Base-by-base conservation (phyloP, 768 basidiomycete genomes). In the Psilocybe cyanescens region DNA sequence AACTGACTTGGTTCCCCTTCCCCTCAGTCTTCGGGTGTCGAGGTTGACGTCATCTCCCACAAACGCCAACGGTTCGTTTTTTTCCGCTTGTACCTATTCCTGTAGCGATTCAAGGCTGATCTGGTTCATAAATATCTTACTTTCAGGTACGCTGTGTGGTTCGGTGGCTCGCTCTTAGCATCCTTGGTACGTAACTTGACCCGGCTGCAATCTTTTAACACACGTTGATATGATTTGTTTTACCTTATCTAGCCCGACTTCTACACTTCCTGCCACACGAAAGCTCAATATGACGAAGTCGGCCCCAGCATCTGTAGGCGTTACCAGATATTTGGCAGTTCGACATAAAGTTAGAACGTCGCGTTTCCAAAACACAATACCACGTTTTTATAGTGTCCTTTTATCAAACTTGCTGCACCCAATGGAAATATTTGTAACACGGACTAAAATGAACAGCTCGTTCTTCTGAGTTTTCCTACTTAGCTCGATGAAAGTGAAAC, bases 31-130 rank as follows among this genome's bases (percentile, higher is more conserved):
- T 93, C 94, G 28, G 97, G 97, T 28, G 93, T 99, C 19, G 97
- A 98, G 55, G 96, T 99, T 64, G 96, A 99, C 63, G 97, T 99
- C 70, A 97, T 99, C 71, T 92, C 92, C 8, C 97, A 99, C 84
- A 98, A 98, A 79, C 90, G 94, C 60, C 97, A 99, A 80, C 84
- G 95, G 83, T 95, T 75, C 70, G 78, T 67, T 17, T 47, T 51
- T 51, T 31, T 2, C 14, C n/a, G 16, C 31, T 53, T 12, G 14
- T 37, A 33, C 12, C 16, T 35, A 31, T 16, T 31, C 48, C 4
- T 17, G 28, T 35, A 29, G 12, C 6, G 24, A 28, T 57, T 17
- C 24, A 29, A 35, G 47, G 31, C 69, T 49, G 70, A 46, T 55
- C 51, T 60, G 63, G 57, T 61, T 60, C 63, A 57, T 58, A 54